Percentiles rank a stretch among this genome's conserved stretches.
These are phyloP conservation scores for Termitomyces heimii DNA, from an alignment of 768 basidiomycete species.

Conservation along the genomic window DNA sequence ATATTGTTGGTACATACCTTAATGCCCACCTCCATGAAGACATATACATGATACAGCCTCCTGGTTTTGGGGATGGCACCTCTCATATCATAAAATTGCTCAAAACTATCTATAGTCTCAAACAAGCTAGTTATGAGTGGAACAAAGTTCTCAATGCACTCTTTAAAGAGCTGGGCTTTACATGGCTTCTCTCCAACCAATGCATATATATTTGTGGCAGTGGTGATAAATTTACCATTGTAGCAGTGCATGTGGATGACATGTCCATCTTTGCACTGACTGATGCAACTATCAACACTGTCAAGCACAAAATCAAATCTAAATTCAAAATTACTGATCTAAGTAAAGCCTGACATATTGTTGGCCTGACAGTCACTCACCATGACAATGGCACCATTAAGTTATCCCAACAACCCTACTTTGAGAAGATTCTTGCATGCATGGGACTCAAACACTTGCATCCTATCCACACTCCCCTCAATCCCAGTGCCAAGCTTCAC, in stretches of 20 bases:
- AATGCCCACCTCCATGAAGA: background rate
- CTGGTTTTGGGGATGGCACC: conserved; percentile 16
- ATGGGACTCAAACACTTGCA: conserved; percentile 17
- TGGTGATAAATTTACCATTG: conserved; percentile 8
- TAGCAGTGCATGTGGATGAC: conserved; percentile 29
- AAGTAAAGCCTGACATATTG: conserved; percentile 20
- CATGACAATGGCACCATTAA: conserved; percentile 16
- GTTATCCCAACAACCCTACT: conserved; percentile 22
- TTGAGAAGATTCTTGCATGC: conserved; percentile 19
- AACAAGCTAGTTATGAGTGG: conserved; percentile 23
- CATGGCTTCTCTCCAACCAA: conserved; percentile 12
- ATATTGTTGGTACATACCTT: background rate
- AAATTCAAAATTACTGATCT: conserved; percentile 24
- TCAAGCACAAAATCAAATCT: conserved; percentile 16
- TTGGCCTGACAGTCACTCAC: conserved; percentile 25
- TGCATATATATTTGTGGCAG: conserved; percentile 16
- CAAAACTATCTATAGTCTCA: conserved; percentile 32
- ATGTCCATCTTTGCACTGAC: conserved; percentile 19
- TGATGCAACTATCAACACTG: conserved; percentile 4
- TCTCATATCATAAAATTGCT: conserved; percentile 9
- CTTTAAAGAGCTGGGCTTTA: conserved; percentile 13
- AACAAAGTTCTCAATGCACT: conserved; percentile 16
- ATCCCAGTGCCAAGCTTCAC: conserved; percentile 16
- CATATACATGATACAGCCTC: conserved; percentile 34
- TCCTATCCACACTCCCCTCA: conserved; percentile 17